Percentiles rank a stretch among this genome's conserved stretches.
phyloP scores from a whole-genome alignment of 2,329 filamentous ascomycete genomes.

The Fusarium sarcochroum region DNA sequence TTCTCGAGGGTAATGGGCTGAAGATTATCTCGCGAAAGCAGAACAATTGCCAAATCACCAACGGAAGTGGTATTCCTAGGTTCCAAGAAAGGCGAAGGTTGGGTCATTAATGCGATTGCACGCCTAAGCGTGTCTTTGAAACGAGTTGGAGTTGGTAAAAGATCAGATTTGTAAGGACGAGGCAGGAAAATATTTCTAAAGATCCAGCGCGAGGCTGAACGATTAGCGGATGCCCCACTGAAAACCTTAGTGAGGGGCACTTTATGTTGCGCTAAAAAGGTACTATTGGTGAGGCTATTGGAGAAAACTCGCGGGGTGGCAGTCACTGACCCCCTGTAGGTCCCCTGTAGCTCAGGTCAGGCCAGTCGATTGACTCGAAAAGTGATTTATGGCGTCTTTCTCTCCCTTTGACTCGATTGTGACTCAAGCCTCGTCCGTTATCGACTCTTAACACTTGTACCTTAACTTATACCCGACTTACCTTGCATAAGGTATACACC shows the following conservation, averaged over 20 bases:
- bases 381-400: constrained; percentile 39
- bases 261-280: constrained; percentile 18
- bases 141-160: constrained; percentile 1
- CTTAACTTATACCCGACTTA: constrained; percentile 1
- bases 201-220: constrained; percentile 37
- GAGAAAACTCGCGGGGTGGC: constrained; percentile 17
- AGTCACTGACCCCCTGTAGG: constrained; percentile 10
- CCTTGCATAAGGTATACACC: constrained; percentile 16
- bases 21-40: constrained; percentile 89
- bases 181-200: constrained; percentile 42
- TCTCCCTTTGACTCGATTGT: constrained; percentile 42
- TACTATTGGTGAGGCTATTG: constrained; percentile 36
- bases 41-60: constrained; percentile 83
- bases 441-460: constrained; percentile 37
- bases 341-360: constrained; percentile 31
- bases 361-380: constrained; percentile 25
- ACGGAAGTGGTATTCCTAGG: constrained; percentile 73
- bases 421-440: constrained; percentile 36
- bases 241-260: constrained; percentile 42
- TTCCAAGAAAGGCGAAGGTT: constrained; percentile 82
- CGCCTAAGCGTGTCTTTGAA: constrained; percentile 9
- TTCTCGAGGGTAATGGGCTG: constrained; percentile 79
- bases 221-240: constrained; percentile 32
- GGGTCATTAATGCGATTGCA: constrained; percentile 52
- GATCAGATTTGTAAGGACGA: constrained; percentile 23